phyloP scores from a whole-genome alignment of 2,329 filamentous ascomycete genomes.

The Neopestalotiopsis sp. region DNA sequence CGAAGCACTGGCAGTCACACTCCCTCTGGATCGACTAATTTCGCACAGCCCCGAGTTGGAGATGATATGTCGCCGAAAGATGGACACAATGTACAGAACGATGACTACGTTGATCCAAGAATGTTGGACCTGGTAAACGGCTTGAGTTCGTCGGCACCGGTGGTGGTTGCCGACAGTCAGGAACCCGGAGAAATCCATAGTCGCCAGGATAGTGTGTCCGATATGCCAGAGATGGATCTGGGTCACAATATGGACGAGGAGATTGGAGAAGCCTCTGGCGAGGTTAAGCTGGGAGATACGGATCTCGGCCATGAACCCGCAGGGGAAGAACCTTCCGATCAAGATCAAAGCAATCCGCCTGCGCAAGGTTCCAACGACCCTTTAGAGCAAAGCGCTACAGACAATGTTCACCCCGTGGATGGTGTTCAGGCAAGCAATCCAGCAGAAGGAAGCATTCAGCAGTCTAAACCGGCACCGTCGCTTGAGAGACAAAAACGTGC shows the following conservation, averaged over 20 bases:
- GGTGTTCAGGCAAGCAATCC: background rate
- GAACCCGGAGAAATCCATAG: background rate
- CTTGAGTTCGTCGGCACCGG: slow-evolving; percentile 17
- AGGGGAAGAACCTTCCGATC: background rate
- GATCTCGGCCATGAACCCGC: slow-evolving; percentile 3
- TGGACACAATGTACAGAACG: slow-evolving; percentile 14
- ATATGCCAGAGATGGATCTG: slow-evolving; percentile 3
- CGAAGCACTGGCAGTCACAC: background rate
- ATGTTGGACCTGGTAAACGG: slow-evolving; percentile 24
- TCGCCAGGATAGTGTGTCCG: background rate
- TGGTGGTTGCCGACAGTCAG: background rate
- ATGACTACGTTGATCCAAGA: slow-evolving; percentile 21
- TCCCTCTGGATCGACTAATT: background rate
- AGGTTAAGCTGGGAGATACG: background rate
- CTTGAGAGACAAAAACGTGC: background rate
- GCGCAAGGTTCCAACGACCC: background rate
- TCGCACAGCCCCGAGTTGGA: background rate
- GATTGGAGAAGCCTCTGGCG: background rate
- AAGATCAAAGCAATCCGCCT: background rate
- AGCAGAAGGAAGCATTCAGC: background rate
- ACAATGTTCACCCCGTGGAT: background rate
- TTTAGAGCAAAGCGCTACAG: background rate
- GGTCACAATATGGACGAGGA: background rate
- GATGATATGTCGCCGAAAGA: background rate
- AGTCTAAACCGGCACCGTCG: background rate